Percentiles rank a stretch among this genome's conserved stretches.
These are phyloP conservation scores for Myxozyma mucilagina DNA, from an alignment of 805 yeast genomes.

Conservation along the genomic window DNA sequence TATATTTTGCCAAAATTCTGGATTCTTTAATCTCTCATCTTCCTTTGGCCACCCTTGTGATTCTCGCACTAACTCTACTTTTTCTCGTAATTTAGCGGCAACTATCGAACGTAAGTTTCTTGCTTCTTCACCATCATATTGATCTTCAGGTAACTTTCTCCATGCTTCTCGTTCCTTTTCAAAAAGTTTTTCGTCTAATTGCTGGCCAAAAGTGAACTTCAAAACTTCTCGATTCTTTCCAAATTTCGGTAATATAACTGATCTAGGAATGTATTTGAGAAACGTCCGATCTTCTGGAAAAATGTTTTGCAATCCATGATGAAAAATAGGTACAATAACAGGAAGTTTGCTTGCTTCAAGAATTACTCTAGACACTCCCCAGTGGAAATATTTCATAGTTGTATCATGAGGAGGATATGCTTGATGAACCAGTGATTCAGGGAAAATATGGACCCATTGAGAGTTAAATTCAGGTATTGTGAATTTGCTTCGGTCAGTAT, in stretches of 20 bases:
- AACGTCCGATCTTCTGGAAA: slow-evolving; percentile 71
- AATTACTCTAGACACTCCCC: slow-evolving; percentile 88
- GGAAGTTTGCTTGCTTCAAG: slow-evolving; percentile 84
- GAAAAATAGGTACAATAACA: slow-evolving; percentile 79
- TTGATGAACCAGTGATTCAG: slow-evolving; percentile 93
- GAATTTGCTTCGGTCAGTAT: background rate
- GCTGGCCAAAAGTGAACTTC: slow-evolving; percentile 68
- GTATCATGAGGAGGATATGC: slow-evolving; percentile 70
- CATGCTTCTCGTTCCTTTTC: slow-evolving; percentile 67
- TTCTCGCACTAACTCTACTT: slow-evolving; percentile 45
- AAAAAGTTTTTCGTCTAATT: slow-evolving; percentile 61
- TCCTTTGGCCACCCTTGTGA: slow-evolving; percentile 50
- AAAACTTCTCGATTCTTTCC: slow-evolving; percentile 44
- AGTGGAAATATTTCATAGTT: slow-evolving; percentile 91
- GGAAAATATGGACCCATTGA: slow-evolving; percentile 87
- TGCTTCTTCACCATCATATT: slow-evolving; percentile 63
- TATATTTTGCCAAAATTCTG: slow-evolving; percentile 71
- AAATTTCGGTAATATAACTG: slow-evolving; percentile 47
- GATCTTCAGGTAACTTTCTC: slow-evolving; percentile 60
- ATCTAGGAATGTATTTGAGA: slow-evolving; percentile 49
- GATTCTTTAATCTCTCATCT: slow-evolving; percentile 66
- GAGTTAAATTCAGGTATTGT: slow-evolving; percentile 16
- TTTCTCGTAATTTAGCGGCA: slow-evolving; percentile 65
- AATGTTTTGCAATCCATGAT: slow-evolving; percentile 82
- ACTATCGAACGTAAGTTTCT: slow-evolving; percentile 65